Conservation (phyloP, 2,329 filamentous ascomycete genomes). For the Fusarium citri region DNA sequence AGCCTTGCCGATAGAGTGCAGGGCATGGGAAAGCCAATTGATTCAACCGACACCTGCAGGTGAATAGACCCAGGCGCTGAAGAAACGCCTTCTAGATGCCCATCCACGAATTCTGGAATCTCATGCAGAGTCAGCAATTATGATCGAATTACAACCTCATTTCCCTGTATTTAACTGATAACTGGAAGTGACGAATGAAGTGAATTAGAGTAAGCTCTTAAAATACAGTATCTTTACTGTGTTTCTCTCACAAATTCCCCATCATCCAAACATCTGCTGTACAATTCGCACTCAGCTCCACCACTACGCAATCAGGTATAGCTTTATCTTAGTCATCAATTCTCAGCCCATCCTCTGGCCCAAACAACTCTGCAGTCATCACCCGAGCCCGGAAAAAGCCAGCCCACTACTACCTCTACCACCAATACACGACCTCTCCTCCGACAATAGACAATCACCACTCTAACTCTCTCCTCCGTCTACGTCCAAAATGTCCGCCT, state of each 20-base stretch:
- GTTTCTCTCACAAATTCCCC: not conserved
- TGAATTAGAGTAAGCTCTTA: slow-evolving; percentile 40
- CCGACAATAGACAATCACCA: slow-evolving; percentile 38
- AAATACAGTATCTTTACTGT: slow-evolving; percentile 43
- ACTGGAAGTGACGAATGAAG: slow-evolving; percentile 41
- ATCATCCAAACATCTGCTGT: not conserved
- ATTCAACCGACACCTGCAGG: not conserved
- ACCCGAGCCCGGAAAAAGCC: slow-evolving; percentile 45
- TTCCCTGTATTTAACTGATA: not conserved
- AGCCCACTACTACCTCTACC: slow-evolving; percentile 43
- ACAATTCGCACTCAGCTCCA: slow-evolving; percentile 48
- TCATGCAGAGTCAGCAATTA: not conserved
- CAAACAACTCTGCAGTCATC: slow-evolving; percentile 50
- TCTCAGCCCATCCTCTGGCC: slow-evolving; percentile 47
- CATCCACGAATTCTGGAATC: not conserved
- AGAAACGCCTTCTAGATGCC: not conserved
- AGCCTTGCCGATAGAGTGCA: slow-evolving; percentile 25
- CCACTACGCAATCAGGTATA: slow-evolving; percentile 43
- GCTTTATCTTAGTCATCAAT: slow-evolving; percentile 50
- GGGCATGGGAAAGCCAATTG: not conserved
- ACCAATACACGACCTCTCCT: slow-evolving; percentile 35
- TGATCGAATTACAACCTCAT: not conserved
- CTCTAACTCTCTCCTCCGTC: slow-evolving; percentile 39
- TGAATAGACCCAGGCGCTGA: not conserved
- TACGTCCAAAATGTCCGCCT: slow-evolving; percentile 73